Evolutionary conservation across 352 stramenopile species (phyloP), one percentile per base, ranked within the genome.

Genomic region (Aphanomyces euteiches): DNA sequence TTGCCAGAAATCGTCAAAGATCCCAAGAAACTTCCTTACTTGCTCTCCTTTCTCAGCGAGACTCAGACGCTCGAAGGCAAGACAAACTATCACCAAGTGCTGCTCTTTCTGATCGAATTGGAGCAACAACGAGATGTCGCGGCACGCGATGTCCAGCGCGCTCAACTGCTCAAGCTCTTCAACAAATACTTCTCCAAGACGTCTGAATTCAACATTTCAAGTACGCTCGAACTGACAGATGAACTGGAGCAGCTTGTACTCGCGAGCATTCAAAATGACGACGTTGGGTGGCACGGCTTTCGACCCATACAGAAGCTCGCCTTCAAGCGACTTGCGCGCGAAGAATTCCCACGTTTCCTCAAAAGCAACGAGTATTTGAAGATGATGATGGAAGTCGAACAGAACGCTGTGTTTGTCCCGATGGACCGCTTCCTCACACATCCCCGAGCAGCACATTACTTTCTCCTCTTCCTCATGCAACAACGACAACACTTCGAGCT

Each of bases 1-100:
- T 79, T 94, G 19, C 89, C 92, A 56, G 85, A 93, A 64, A 88
- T 95, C 61, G 84, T 93, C 4, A 90, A 91, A 40, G 87, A 95
- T 72, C 81, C 85, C 5, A 95, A 93, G 73, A 95, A 90, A 57
- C 75, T 95, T 48, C 87, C 85, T 54, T 95, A 87, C 69, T 57
- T 95, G 47, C 70, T 93, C 59, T 81, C 85, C 15, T 95, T 83
- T 82, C 82, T 95, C 28, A 90, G 81, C 67, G 71, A 81, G 37
- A 43, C 76, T 39, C 58, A 77, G 15, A 76, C 76, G 21, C 56
- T 73, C 2, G 73, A 63, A 2, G 72, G 77, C 37, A 65, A 79
- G 59, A 80, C 74, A 12, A 82, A 89, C 60, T 93, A 90, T 69
- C 85, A 93, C 61, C 83, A 93, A n/a, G 85, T 93, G 38, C 64